phyloP scores from a whole-genome alignment of 352 stramenopile species.

The Pythium dissimile region DNA sequence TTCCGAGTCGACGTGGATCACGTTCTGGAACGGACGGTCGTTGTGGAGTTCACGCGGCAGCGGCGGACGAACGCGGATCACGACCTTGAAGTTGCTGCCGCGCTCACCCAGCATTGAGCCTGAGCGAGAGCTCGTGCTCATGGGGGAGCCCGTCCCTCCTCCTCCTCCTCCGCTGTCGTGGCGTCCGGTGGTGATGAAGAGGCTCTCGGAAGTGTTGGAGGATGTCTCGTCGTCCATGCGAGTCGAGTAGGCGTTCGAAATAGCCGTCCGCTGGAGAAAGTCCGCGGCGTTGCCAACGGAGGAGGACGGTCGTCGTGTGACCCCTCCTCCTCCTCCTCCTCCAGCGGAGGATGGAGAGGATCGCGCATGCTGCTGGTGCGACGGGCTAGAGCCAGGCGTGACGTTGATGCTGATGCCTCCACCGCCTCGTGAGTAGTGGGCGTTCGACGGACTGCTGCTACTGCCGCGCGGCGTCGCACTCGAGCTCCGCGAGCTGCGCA shows the following conservation, averaged over 20 bases:
- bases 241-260: slow-evolving; percentile 57
- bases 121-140: slow-evolving; percentile 26
- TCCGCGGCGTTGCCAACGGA: slow-evolving; percentile 5
- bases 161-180: no score
- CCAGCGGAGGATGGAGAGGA: slow-evolving; percentile 3
- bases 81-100: slow-evolving; percentile 89
- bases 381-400: slow-evolving; percentile 27
- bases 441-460: slow-evolving; percentile 16
- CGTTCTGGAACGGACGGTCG: slow-evolving; percentile 88
- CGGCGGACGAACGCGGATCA: slow-evolving; percentile 89
- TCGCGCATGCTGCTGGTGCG: slow-evolving; percentile 10
- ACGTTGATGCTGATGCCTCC: slow-evolving; percentile 48
- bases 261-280: slow-evolving; percentile 56
- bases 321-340: no score
- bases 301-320: slow-evolving; percentile 8
- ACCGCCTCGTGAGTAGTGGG: slow-evolving; percentile 15
- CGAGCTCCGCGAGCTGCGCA: slow-evolving; percentile 27
- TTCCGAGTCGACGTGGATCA: slow-evolving; percentile 82
- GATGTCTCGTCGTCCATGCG: slow-evolving; percentile 56
- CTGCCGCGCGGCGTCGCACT: slow-evolving; percentile 23
- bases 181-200: slow-evolving; percentile 24
- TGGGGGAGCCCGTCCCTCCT: slow-evolving; percentile 33
- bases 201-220: slow-evolving; percentile 54
- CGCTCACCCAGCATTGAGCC: slow-evolving; percentile 24
- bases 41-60: slow-evolving; percentile 86